These are phyloP conservation scores for Coniella vitis DNA, from an alignment of 2,329 filamentous ascomycete genomes.

Conservation along the genomic window DNA sequence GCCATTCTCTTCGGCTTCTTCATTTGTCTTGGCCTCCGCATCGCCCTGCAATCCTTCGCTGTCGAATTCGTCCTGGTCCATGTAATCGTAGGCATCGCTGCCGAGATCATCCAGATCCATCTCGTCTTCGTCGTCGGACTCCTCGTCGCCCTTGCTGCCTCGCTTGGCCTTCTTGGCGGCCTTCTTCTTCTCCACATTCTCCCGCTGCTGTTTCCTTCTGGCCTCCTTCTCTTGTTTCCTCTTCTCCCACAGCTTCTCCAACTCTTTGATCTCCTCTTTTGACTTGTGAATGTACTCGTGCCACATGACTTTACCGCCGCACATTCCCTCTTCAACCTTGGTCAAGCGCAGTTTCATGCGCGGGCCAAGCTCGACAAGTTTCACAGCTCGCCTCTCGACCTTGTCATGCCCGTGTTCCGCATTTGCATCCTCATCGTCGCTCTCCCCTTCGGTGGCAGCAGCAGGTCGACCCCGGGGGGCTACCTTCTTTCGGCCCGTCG, in stretches of 20 bases:
- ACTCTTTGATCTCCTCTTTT: constrained; percentile 64
- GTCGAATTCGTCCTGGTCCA: constrained; percentile 42
- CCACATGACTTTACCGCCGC: constrained; percentile 90
- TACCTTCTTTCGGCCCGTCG: constrained; percentile 54
- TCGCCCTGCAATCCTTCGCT: constrained; percentile 45
- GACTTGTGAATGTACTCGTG: constrained; percentile 90
- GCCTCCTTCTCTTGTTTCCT: constrained; percentile 74
- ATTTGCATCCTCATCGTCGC: constrained; percentile 34
- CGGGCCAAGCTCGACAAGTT: constrained; percentile 85
- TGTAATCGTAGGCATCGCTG: constrained; percentile 30
- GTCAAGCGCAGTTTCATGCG: constrained; percentile 82
- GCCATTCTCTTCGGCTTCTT: constrained; percentile 41
- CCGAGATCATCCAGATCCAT: constrained; percentile 31
- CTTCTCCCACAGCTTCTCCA: constrained; percentile 80
- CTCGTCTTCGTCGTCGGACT: constrained; percentile 26
- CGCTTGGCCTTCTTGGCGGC: constrained; percentile 31
- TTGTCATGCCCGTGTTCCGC: constrained; percentile 35
- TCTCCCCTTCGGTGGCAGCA: constrained; percentile 37
- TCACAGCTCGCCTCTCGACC: constrained; percentile 82
- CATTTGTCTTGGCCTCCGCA: constrained; percentile 42
- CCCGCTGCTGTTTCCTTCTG: constrained; percentile 74
- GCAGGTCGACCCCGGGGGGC: constrained; percentile 43
- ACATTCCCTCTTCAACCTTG: constrained; percentile 94
- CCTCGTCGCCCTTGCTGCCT: constrained; percentile 33
- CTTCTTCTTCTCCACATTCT: constrained; percentile 83